A percentile compares a stretch with the other conserved stretches of the same genome.
These are phyloP conservation scores for Ceratobasidium sp. DNA, from an alignment of 1,284 basidiomycete species.

Conservation along the genomic window DNA sequence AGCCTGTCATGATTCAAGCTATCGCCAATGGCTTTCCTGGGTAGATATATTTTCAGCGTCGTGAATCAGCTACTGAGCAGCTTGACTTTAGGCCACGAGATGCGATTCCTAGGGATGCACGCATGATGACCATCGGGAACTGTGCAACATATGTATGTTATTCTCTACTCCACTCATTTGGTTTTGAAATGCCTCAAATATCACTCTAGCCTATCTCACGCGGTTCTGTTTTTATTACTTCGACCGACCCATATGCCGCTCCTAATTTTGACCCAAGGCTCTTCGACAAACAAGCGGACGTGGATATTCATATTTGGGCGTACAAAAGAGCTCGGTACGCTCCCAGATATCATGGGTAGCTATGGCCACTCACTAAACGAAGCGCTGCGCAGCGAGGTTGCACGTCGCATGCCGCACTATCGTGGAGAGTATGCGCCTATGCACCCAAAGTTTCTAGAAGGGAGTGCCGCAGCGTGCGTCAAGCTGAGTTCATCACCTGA, in stretches of 20 bases:
- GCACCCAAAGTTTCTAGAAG: constrained; percentile 56
- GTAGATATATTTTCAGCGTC: background rate
- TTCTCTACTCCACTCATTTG: background rate
- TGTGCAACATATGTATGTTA: constrained; percentile 29
- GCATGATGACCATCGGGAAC: constrained; percentile 37
- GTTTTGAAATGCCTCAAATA: background rate
- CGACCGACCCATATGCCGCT: constrained; percentile 38
- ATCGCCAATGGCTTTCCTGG: constrained; percentile 22
- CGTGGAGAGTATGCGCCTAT: constrained; percentile 55
- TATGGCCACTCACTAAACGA: too few relatives aligned
- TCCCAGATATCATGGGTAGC: too few relatives aligned
- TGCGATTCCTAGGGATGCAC: constrained; percentile 18
- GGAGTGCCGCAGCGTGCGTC: constrained; percentile 48
- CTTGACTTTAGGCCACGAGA: constrained; percentile 13
- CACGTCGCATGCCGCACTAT: constrained; percentile 58
- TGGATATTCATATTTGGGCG: constrained; percentile 43
- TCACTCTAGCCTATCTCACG: constrained; percentile 26
- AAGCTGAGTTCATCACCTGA: constrained; percentile 41
- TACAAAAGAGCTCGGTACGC: constrained; percentile 43
- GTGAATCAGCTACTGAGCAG: background rate
- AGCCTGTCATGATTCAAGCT: constrained; percentile 43
- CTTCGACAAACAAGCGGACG: constrained; percentile 31
- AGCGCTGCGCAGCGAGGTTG: constrained; percentile 53
- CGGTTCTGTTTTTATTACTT: constrained; percentile 29
- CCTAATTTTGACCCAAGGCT: constrained; percentile 31